Evolutionary conservation across 2,329 filamentous ascomycete species (phyloP), one percentile per base, ranked within the genome.

Genomic region (Chrysoporthe cubensis): DNA sequence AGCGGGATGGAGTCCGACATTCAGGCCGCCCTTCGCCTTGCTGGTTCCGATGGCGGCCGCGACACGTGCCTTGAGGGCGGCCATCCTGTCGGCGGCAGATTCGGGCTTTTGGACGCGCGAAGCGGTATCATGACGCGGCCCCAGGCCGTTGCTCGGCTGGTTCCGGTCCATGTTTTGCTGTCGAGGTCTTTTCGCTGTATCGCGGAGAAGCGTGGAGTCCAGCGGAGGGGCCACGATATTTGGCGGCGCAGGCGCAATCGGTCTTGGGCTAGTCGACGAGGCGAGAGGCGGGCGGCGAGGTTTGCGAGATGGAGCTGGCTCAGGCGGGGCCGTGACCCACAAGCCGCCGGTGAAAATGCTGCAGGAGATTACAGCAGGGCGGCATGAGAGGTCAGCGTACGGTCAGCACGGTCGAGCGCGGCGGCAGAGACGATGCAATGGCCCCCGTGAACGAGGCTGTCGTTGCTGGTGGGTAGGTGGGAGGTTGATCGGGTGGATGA

Each of bases 41-140:
- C 77, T 85, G 4, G 80, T 79, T 70, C 81, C 86, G 52, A 92
- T 91, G 64, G 92, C 91, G 62, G 91, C 91, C 60, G 91, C 91
- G 14, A 96, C 91, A 73, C 92, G 87, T 34, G 92, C 92, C 78
- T 91, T 94, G 76, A 96, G 85, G 56, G 91, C 90, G 60, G 92
- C 93, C 71, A 95, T 83, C 71, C 87, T 84, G 78, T 93, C 84
- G 75, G 90, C 84, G 71, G 87, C 82, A 21, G 86, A 84, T 71
- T 88, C 82, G 59, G 84, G 74, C 73, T 88, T 84, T 75, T 87
- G 83, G 43, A 89, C 79, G 69, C 86, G 82, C 34, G 84, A 85
- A 5, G 82, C 77, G 54, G 79, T 75, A 78, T 89, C 87, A 73
- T 85, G 84, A 59, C 84, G 85, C 67, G 86, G 85, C 40, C 82